Evolutionary conservation across 2,329 filamentous ascomycete genomes (phyloP), one percentile per base, ranked within the genome.

Genomic region (Alternaria infectoria): DNA sequence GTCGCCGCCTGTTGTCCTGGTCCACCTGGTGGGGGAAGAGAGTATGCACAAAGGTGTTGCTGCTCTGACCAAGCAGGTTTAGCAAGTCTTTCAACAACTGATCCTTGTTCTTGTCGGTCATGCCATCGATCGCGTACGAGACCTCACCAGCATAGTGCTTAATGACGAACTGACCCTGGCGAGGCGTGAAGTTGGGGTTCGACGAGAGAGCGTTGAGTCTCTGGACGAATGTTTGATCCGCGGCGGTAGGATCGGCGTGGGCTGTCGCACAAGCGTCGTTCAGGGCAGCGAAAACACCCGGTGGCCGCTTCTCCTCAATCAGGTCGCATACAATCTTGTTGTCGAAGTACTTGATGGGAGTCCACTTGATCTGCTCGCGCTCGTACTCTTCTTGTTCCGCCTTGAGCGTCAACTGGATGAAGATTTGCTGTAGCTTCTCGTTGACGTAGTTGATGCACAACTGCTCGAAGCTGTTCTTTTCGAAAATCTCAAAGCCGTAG

Each of bases 381-480:
- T 91, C 93, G 76, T 99, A 99, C 80, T 99, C 96, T 72, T 99
- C 96, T 82, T 99, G 96, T 80, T 99, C 96, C 0, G 96, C 91
- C 84, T 97, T 97, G 66, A 99, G 82, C 0, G 96, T 99, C 72
- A 99, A 85, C 81, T 99, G 96, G 71, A 99, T 99, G 79, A 99
- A 99, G 74, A 99, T 98, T 77, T 99, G 96, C 81, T 99, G 96
- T 61, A 99, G 88, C 80, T 97, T 99, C 80, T 99, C 96, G 81
- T 99, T 99, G 65, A 96, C 98, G 81, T 99, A 99, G 81, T 99
- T 99, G 86, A 99, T 99, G 84, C 96, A 99, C 6, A 99, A 87
- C 80, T 99, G 96, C 79, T 99, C 96, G 75, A 99, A 99, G 83
- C 95, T 97, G 83, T 99, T 99, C 74, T 93, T 88, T 72, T 99